Percentiles rank a stretch among this genome's conserved stretches.
These are phyloP conservation scores for Cenchrus purpureus DNA, from an alignment of 176 grass and related monocot genomes.

Conservation along the genomic window DNA sequence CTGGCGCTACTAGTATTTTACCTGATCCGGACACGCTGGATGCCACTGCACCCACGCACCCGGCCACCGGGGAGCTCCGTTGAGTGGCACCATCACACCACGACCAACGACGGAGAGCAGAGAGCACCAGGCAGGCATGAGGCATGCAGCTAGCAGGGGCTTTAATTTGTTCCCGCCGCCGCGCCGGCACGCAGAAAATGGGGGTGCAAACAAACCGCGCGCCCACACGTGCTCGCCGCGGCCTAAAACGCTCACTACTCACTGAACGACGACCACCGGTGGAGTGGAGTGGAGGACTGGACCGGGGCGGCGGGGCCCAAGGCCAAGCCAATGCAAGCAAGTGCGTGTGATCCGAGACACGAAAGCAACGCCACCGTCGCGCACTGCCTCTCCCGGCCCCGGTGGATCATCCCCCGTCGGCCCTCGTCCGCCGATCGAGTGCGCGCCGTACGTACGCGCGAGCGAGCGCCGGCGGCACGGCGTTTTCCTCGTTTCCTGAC, in stretches of 20 bases:
- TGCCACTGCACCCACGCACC: not conserved
- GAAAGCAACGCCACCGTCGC: no score
- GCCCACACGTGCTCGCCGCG: slow-evolving; percentile 22
- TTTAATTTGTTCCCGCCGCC: no score
- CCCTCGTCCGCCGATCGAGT: no score
- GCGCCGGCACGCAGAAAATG: no score
- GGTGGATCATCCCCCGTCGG: no score
- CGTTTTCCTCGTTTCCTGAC: slow-evolving; percentile 11
- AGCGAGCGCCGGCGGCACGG: not conserved
- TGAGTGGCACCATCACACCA: not conserved
- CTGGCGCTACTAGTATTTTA: slow-evolving; percentile 5
- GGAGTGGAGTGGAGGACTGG: no score
- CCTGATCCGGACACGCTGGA: slow-evolving; percentile 20
- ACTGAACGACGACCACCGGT: no score
- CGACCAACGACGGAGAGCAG: not conserved
- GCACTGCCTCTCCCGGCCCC: not conserved
- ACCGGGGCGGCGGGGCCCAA: no score
- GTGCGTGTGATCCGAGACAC: not conserved
- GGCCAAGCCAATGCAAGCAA: no score
- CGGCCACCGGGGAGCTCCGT: not conserved
- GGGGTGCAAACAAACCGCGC: not conserved
- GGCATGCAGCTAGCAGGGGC: no score
- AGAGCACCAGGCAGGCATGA: not conserved
- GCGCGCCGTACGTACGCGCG: not conserved
- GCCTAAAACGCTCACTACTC: slow-evolving; percentile 37